These are phyloP conservation scores for Nicotiana obtusifolia DNA, from an alignment of 257 asterid genomes.

Conservation along the genomic window DNA sequence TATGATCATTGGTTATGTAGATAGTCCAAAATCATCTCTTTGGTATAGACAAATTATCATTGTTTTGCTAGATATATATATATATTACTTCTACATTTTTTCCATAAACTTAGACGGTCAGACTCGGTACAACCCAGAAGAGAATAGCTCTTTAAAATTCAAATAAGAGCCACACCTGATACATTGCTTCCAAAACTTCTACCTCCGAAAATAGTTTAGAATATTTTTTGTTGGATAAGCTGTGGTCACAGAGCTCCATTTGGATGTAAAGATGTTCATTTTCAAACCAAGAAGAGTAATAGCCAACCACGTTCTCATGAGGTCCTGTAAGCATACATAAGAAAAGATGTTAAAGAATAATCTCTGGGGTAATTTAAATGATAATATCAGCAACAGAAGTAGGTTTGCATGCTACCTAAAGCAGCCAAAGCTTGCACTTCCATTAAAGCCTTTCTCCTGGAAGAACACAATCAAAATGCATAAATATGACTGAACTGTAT, in stretches of 20 bases:
- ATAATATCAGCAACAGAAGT: background rate
- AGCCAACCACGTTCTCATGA: slow-evolving; percentile 76
- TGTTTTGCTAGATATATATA: background rate
- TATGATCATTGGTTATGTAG: slow-evolving; percentile 1
- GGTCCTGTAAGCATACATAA: slow-evolving; percentile 46
- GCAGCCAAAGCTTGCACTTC: slow-evolving; percentile 97
- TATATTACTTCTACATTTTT: background rate
- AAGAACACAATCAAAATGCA: slow-evolving; percentile 10
- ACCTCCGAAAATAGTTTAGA: slow-evolving; percentile 46
- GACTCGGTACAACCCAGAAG: background rate
- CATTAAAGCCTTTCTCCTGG: slow-evolving; percentile 92
- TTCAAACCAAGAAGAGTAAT: slow-evolving; percentile 90
- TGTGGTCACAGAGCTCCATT: slow-evolving; percentile 87
- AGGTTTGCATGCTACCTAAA: slow-evolving; percentile 40
- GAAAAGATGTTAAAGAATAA: background rate
- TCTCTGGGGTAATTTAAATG: background rate
- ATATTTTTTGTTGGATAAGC: slow-evolving; percentile 46
- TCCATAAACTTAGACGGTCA: background rate
- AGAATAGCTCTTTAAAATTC: background rate
- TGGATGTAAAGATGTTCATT: slow-evolving; percentile 82
- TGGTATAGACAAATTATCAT: background rate
- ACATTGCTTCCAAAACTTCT: slow-evolving; percentile 62
- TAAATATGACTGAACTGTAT: background rate
- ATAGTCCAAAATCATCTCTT: background rate
- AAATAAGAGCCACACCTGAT: slow-evolving; percentile 48